Percentiles rank a stretch among this genome's conserved stretches.
These are phyloP conservation scores for Echites panduratus DNA, from an alignment of 257 asterid genomes.

Conservation along the genomic window DNA sequence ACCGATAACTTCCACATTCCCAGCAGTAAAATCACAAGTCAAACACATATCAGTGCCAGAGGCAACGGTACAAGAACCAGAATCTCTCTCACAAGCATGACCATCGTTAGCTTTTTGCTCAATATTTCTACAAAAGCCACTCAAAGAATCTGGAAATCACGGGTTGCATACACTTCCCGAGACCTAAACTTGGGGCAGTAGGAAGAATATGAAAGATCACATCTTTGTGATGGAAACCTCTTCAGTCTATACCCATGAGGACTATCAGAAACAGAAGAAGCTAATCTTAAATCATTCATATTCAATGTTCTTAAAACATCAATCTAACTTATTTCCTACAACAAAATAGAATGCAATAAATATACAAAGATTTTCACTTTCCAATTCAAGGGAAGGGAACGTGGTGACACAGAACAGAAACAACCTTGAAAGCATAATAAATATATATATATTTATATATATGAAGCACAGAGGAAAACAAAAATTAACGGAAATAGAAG, in stretches of 20 bases:
- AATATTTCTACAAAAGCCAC: neutral
- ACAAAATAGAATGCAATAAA: neutral
- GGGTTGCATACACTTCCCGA: neutral
- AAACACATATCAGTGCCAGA: neutral
- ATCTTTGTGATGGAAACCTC: neutral
- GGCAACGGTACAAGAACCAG: neutral
- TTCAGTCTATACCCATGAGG: neutral
- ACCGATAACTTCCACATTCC: neutral
- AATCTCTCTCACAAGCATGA: neutral
- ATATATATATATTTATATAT: neutral
- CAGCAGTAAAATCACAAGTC: neutral
- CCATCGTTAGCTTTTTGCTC: neutral
- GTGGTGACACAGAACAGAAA: neutral
- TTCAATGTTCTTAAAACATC: no score
- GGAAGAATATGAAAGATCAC: neutral
- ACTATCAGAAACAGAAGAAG: neutral
- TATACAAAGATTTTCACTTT: neutral
- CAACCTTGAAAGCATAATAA: neutral
- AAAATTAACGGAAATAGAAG: neutral
- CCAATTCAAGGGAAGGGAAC: neutral
- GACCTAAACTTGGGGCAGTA: neutral
- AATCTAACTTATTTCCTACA: neutral
- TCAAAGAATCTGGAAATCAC: slow-evolving; percentile 8
- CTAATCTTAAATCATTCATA: neutral
- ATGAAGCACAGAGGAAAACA: neutral